Base-by-base conservation (phyloP, 2,329 filamentous ascomycete genomes). In the Talaromyces sp. region DNA sequence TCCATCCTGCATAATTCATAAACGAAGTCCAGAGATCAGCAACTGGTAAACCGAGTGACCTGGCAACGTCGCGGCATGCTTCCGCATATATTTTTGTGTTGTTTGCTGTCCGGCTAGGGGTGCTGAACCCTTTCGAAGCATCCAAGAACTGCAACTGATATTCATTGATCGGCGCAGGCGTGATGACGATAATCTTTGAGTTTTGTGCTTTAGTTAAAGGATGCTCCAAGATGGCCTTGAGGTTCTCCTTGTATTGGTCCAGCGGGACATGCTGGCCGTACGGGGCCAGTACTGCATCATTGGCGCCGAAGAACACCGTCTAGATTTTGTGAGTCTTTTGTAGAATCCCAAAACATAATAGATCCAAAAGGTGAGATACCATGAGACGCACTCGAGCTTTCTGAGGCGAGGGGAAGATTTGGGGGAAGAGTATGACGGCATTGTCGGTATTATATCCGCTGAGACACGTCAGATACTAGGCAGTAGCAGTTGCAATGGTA, bases 231-330 rank as follows among this genome's bases (percentile, higher is more conserved):
- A 98, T 91, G 28, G 79, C 80, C 65, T 75, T 81, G 55, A 96
- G 77, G 70, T 96, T 96, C 60, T 83, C 76, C 72, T 85, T 86
- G 79, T 92, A 98, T 63, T 86, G 77, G 0, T 88, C 82, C n/a
- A 96, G 75, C 0, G 91, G 85, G 8, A 98, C 84, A 73, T 93
- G 87, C 75, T 98, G 95, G 10, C 81, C 80, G 57, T 85, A 86
- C 42, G 84, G 78, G 3, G 86, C 83, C 3, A 96, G 74, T 59
- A 87, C 87, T 3, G 93, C 88, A 75, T 98, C 95, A 72, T 99
- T 98, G 67, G 95, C 91, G 19, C 95, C 95, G 63, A 97, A 87
- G 66, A 96, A 88, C 62, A 96, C 77, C 44, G 89, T 80, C 89
- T 92, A 47, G n/a, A 32, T 39, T 52, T 65, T 27, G 66, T 59